These are phyloP conservation scores for Huntiella decipiens DNA, from an alignment of 2,329 filamentous ascomycete species.

Conservation along the genomic window DNA sequence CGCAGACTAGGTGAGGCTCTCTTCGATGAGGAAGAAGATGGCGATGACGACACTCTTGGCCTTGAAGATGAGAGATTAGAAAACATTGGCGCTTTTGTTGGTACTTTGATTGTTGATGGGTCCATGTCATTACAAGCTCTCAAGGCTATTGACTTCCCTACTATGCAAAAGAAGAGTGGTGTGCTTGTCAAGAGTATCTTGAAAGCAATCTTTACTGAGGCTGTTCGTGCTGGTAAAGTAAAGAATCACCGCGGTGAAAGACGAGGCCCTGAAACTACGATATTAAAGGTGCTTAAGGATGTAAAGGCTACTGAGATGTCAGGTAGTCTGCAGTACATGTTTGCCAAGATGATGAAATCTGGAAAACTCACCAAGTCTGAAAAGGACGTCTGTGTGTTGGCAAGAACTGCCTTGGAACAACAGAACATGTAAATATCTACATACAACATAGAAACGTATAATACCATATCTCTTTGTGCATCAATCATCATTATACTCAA, in stretches of 20 bases:
- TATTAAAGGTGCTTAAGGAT: conserved; percentile 48
- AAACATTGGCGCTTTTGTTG: conserved; percentile 36
- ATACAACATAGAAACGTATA: neutral
- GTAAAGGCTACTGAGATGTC: conserved; percentile 49
- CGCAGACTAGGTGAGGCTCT: conserved; percentile 66
- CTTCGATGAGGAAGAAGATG: conserved; percentile 44
- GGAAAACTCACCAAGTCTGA: conserved; percentile 22
- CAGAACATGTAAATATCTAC: conserved; percentile 10
- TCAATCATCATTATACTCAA: neutral
- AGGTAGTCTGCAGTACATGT: conserved; percentile 58
- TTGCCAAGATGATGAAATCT: conserved; percentile 55
- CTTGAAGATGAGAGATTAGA: conserved; percentile 31
- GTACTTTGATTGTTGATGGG: conserved; percentile 28
- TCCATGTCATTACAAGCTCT: conserved; percentile 30
- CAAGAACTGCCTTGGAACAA: conserved; percentile 20
- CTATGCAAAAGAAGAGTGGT: conserved; percentile 55
- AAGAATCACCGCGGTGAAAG: conserved; percentile 20
- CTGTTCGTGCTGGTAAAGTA: conserved; percentile 23
- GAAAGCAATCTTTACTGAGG: conserved; percentile 53
- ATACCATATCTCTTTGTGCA: neutral
- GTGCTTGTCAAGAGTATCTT: conserved; percentile 68
- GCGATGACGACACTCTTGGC: conserved; percentile 27
- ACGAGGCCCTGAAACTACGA: conserved; percentile 24
- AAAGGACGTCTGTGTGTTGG: conserved; percentile 28
- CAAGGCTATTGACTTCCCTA: conserved; percentile 59